These are phyloP conservation scores for Phlegmacium glaucopus DNA, from an alignment of 768 basidiomycete genomes.

Conservation along the genomic window DNA sequence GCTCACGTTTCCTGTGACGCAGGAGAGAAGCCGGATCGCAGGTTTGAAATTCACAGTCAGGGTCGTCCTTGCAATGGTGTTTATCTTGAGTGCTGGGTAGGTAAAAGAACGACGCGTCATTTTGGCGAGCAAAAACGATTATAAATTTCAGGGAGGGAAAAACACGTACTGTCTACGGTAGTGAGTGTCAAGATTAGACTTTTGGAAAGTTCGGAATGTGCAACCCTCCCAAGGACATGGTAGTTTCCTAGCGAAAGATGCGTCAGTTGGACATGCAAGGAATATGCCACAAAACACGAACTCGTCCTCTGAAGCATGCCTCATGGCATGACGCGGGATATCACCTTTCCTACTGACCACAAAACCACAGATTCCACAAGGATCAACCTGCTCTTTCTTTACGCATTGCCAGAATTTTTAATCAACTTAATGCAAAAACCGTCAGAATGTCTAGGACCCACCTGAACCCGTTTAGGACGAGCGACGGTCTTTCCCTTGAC, in stretches of 20 bases:
- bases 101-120: neutral
- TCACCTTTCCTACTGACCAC: neutral
- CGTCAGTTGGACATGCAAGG: neutral
- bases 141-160: neutral
- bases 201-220: neutral
- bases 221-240: neutral
- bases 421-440: neutral
- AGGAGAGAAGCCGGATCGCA: neutral
- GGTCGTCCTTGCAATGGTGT: neutral
- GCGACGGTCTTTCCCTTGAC: neutral
- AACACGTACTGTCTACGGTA: neutral
- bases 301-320: neutral
- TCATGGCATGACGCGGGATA: neutral
- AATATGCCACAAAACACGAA: neutral
- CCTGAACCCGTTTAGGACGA: neutral
- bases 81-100: neutral
- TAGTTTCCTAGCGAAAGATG: neutral
- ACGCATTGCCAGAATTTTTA: neutral
- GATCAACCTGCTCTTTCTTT: neutral
- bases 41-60: neutral
- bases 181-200: neutral
- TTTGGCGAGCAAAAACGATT: neutral
- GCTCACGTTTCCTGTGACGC: neutral
- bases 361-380: neutral
- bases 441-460: neutral